phyloP scores from a whole-genome alignment of 495 filamentous ascomycete genomes.

The Rusavskia elegans region DNA sequence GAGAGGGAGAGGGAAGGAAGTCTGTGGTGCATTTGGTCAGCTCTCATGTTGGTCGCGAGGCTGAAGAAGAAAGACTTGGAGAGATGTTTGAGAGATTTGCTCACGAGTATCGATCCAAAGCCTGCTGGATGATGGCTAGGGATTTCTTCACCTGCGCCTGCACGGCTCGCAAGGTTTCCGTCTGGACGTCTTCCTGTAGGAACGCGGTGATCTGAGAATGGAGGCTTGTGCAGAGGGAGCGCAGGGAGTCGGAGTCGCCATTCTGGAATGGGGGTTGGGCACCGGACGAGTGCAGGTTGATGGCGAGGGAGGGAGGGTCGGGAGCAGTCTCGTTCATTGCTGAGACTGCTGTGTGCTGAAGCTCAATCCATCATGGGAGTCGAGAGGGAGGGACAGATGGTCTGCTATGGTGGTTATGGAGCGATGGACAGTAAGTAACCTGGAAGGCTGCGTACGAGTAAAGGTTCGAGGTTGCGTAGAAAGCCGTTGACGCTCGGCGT shows the following conservation, averaged over 20 bases:
- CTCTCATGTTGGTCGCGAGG: no score
- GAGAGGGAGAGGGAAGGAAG: conserved; percentile 71
- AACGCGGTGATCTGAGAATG: conserved; percentile 52
- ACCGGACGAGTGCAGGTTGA: not conserved
- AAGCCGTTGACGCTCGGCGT: no score
- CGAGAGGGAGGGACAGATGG: no score
- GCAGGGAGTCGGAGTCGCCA: conserved; percentile 15
- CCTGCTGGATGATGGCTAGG: conserved; percentile 54
- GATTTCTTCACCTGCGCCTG: conserved; percentile 59
- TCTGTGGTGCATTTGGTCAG: conserved; percentile 25
- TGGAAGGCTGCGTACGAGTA: no score
- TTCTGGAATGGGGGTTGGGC: conserved; percentile 2
- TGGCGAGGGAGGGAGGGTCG: not conserved
- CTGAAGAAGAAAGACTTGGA: no score
- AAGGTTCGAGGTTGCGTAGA: no score
- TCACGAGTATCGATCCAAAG: conserved; percentile 46
- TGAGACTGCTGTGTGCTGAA: not conserved
- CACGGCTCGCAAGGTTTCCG: conserved; percentile 41
- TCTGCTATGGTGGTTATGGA: no score
- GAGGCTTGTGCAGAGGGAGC: conserved; percentile 40
- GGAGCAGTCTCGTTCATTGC: conserved; percentile 3
- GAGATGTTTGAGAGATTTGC: not conserved
- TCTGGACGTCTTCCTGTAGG: conserved; percentile 40
- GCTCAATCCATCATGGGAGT: not conserved
- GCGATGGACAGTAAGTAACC: no score